These are phyloP conservation scores for Lojkania enalia DNA, from an alignment of 2,329 filamentous ascomycete species.

Conservation along the genomic window DNA sequence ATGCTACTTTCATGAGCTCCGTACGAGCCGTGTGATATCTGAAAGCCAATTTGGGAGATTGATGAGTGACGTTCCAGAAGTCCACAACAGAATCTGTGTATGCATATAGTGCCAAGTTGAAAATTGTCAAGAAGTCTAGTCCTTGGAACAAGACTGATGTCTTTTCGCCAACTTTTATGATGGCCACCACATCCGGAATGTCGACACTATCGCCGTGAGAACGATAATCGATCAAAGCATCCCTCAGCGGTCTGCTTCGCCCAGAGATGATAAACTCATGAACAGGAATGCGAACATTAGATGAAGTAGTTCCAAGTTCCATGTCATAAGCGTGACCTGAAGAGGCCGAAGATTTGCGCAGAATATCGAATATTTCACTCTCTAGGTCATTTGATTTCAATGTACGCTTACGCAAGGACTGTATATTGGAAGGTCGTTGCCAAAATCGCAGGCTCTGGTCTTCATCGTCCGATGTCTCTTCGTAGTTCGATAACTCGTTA, in stretches of 20 bases:
- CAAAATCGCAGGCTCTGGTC: conserved; percentile 53
- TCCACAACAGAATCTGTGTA: conserved; percentile 82
- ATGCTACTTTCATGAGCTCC: conserved; percentile 86
- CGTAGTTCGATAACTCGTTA: conserved; percentile 56
- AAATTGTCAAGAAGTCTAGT: conserved; percentile 74
- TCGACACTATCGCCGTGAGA: conserved; percentile 59
- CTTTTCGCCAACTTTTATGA: conserved; percentile 58
- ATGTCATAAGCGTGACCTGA: conserved; percentile 51
- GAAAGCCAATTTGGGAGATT: conserved; percentile 66
- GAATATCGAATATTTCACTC: conserved; percentile 59
- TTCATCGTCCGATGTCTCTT: conserved; percentile 49
- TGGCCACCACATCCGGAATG: conserved; percentile 62
- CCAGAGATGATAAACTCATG: conserved; percentile 80
- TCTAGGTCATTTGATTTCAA: conserved; percentile 69
- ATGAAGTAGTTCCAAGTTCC: conserved; percentile 58
- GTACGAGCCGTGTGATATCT: conserved; percentile 78
- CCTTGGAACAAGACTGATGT: conserved; percentile 67
- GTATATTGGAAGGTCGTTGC: conserved; percentile 53
- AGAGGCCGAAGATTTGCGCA: conserved; percentile 34
- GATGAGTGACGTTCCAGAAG: conserved; percentile 79
- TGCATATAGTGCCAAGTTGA: conserved; percentile 77
- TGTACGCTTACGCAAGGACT: conserved; percentile 59
- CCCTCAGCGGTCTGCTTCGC: conserved; percentile 67
- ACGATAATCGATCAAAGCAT: conserved; percentile 63
- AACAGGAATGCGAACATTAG: conserved; percentile 73